Evolutionary conservation across 331 rosid species (phyloP), one percentile per base, ranked within the genome.

Genomic region (Malus hybrid): DNA sequence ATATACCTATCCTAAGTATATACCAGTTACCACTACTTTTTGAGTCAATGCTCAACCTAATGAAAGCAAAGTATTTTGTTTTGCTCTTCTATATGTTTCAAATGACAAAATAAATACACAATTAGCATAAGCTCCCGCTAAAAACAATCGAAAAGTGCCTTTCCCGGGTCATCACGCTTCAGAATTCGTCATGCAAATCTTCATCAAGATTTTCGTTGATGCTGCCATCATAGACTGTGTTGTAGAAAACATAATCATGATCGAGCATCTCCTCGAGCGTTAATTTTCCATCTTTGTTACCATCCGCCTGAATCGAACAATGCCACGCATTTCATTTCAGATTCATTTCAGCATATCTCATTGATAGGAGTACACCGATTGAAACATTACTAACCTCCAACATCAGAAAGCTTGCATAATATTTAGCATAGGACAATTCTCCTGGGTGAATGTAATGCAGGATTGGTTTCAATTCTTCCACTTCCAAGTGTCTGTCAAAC

Each of bases 361-460:
- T 42, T 10, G 48, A 42, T 42, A 42, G 48, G 48, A 42, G 14
- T 42, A 42, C 48, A 42, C 48, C 1, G 14, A 42, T 10, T 42
- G 48, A 42, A 42, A 42, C 48, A 42, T 42, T 42, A 42, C 86
- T 80, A 7, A 90, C 97, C 96, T 91, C 86, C 27, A 78, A 78
- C 44, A 93, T 86, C 56, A 93, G 83, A 81, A 82, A 83, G 39
- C 44, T 70, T 9, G 93, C 73, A 76, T 79, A 88, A 82, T 88
- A 86, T 39, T 85, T 88, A 55, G 94, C 90, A 76, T 80, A 76
- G 50, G 92, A 84, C 62, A 88, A 28, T 75, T 93, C 96, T 84
- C 97, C 98, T 3, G 98, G 96, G 71, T 84, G 81, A 60, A 91
- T 69, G 44, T 89, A 91, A 66, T 66, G 81, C 42, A 88, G 64